phyloP scores from a whole-genome alignment of 176 grass and related monocot genomes.

The Phoenix roebelenii region DNA sequence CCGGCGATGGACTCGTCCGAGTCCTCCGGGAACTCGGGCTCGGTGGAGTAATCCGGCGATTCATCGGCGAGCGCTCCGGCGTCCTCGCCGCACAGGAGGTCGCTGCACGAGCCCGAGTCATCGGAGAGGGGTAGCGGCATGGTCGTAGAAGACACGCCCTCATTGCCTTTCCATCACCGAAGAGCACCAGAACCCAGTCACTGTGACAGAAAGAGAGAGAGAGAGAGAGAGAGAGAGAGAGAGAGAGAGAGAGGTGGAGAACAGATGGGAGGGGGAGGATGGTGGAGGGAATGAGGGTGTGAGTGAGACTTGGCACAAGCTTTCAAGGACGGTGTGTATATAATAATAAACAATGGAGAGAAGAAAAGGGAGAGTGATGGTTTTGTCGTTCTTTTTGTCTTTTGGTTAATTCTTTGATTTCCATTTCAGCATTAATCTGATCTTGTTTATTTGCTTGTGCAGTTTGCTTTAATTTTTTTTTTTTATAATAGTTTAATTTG shows the following conservation, averaged over 20 bases:
- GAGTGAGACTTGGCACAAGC: too few species aligned
- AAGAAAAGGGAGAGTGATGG: too few species aligned
- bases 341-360: too few species aligned
- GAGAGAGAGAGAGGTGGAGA: background rate
- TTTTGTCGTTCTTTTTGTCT: too few species aligned
- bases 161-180: slow-evolving; percentile 32
- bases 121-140: background rate
- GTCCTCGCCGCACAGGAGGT: slow-evolving; percentile 73
- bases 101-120: slow-evolving; percentile 10
- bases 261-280: too few species aligned
- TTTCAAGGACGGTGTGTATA: too few species aligned
- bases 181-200: slow-evolving; percentile 24
- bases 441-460: too few species aligned
- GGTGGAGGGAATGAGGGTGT: too few species aligned
- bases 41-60: background rate
- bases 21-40: slow-evolving; percentile 15
- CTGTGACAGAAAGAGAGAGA: slow-evolving; percentile 9
- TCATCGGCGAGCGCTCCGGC: slow-evolving; percentile 20
- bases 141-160: background rate
- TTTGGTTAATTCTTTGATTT: too few species aligned
- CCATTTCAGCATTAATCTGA: too few species aligned
- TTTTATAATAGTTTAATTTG: too few species aligned
- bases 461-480: too few species aligned
- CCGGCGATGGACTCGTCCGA: slow-evolving; percentile 33
- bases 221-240: slow-evolving; percentile 28